phyloP scores from a whole-genome alignment of 371 early-diverging fungal species.

The Catenaria anguillulae region DNA sequence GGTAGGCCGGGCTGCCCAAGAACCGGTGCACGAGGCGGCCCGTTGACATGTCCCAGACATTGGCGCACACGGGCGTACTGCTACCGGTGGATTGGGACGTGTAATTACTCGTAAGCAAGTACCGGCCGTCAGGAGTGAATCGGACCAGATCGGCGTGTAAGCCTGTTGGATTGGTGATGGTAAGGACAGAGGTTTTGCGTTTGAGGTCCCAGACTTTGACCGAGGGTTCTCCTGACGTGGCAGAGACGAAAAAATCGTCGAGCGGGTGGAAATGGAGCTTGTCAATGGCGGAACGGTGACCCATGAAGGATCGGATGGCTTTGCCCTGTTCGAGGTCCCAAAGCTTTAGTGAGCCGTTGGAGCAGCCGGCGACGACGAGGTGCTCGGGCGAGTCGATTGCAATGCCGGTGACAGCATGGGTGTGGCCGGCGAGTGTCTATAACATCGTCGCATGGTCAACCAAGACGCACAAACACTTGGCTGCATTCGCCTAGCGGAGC shows the following conservation, averaged over 20 bases:
- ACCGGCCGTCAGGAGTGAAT: slow-evolving; percentile 42
- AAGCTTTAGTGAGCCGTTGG: slow-evolving; percentile 37
- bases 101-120: too few relatives aligned
- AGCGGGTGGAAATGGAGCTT: slow-evolving; percentile 42
- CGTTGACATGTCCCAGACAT: slow-evolving; percentile 46
- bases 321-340: slow-evolving; percentile 43
- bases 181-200: slow-evolving; percentile 37
- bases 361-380: slow-evolving; percentile 32
- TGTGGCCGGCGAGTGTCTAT: slow-evolving; percentile 29
- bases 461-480: neutral
- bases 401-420: slow-evolving; percentile 23
- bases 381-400: slow-evolving; percentile 36
- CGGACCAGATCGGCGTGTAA: slow-evolving; percentile 11
- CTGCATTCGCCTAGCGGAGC: too few relatives aligned
- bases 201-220: slow-evolving; percentile 49
- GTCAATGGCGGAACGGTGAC: slow-evolving; percentile 32
- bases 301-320: slow-evolving; percentile 37
- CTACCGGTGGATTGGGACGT: too few relatives aligned
- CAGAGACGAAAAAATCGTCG: slow-evolving; percentile 48
- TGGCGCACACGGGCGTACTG: neutral
- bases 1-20: neutral
- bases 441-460: neutral
- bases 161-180: slow-evolving; percentile 14
- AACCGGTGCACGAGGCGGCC: slow-evolving; percentile 30
- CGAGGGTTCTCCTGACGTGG: slow-evolving; percentile 34